Percentiles rank a stretch among this genome's conserved stretches.
These are phyloP conservation scores for Tulasnella sp. DNA, from an alignment of 768 basidiomycete species.

Conservation along the genomic window DNA sequence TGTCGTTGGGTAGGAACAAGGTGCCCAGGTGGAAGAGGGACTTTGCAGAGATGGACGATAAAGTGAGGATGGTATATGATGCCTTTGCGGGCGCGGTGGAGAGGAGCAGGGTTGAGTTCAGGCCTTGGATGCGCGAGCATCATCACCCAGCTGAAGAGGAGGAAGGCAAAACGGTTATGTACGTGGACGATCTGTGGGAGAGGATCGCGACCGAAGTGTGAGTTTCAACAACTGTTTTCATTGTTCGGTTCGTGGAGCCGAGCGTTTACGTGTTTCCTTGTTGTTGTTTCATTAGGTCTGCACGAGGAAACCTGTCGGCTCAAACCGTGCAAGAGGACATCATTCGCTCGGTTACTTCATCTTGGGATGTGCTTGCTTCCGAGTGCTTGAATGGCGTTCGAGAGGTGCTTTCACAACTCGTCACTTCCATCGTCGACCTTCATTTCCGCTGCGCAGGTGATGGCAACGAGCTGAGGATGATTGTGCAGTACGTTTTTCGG, in stretches of 20 bases:
- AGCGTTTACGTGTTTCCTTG: neutral
- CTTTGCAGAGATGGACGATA: constrained; percentile 26
- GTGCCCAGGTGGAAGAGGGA: constrained; percentile 28
- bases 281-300: neutral
- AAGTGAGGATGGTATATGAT: constrained; percentile 21
- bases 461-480: constrained; percentile 24
- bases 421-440: constrained; percentile 24
- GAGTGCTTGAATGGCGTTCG: constrained; percentile 20
- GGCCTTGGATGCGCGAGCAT: constrained; percentile 22
- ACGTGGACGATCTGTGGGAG: constrained; percentile 26
- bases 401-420: constrained; percentile 21
- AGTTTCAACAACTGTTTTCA: neutral
- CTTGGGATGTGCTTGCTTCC: constrained; percentile 17
- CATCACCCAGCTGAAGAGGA: constrained; percentile 9
- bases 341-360: constrained; percentile 18
- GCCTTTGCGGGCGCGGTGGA: constrained; percentile 13
- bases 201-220: constrained; percentile 11
- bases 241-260: neutral
- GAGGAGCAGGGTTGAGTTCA: constrained; percentile 20
- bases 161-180: neutral
- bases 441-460: constrained; percentile 30
- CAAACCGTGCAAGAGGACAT: constrained; percentile 23
- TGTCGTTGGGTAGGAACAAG: constrained; percentile 8
- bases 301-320: neutral
- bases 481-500: constrained; percentile 13